These are phyloP conservation scores for Hordeum marinum DNA, from an alignment of 176 grass and related monocot genomes.

Conservation along the genomic window DNA sequence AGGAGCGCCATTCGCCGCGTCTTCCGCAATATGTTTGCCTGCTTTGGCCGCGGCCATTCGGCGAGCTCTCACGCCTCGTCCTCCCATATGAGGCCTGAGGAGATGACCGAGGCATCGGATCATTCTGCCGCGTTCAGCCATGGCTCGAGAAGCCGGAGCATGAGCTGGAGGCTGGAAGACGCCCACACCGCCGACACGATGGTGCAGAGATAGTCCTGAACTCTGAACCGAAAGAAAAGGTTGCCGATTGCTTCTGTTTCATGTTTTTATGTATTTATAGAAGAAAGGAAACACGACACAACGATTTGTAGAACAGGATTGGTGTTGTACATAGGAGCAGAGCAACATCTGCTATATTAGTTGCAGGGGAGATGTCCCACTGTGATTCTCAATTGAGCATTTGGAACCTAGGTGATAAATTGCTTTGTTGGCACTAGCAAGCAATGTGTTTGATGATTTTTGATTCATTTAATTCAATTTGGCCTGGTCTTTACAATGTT, in stretches of 20 bases:
- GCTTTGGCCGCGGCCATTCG: conserved; percentile 31
- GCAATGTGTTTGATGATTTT: background rate
- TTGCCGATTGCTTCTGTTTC: conserved; percentile 18
- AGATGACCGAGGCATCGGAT: conserved; percentile 13
- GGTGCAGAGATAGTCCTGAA: conserved; percentile 35
- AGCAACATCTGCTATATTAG: conserved; percentile 10
- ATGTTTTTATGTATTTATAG: conserved; percentile 33
- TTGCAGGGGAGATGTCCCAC: conserved; percentile 16
- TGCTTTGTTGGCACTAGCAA: conserved; percentile 25
- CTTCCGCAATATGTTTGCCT: conserved; percentile 48
- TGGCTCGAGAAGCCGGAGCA: conserved; percentile 53
- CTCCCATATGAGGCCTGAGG: conserved; percentile 7
- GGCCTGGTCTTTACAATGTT: background rate
- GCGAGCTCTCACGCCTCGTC: conserved; percentile 18
- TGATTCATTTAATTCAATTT: conserved; percentile 30
- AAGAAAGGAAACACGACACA: conserved; percentile 20
- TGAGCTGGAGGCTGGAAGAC: conserved; percentile 62
- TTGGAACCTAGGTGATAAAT: background rate
- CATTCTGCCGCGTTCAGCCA: conserved; percentile 30
- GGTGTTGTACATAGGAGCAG: conserved; percentile 47
- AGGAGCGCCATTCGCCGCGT: conserved; percentile 40
- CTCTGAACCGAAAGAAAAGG: background rate
- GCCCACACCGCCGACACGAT: conserved; percentile 36
- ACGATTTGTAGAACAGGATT: conserved; percentile 38
- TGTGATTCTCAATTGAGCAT: conserved; percentile 26